phyloP scores from a whole-genome alignment of 192 early-diverging fungal species.

The Backusella circina region DNA sequence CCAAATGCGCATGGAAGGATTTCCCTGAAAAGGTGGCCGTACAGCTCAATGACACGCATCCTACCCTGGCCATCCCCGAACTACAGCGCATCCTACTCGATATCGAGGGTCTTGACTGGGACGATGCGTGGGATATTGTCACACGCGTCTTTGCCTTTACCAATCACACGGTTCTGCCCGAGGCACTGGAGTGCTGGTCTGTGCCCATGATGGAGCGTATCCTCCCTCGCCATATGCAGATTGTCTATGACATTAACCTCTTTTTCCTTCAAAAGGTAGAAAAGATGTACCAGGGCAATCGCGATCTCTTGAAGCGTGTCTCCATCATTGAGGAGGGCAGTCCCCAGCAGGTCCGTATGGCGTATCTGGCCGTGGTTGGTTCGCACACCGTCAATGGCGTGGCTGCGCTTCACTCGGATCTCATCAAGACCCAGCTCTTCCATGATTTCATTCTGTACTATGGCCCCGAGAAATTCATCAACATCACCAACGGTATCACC shows the following conservation, averaged over 20 bases:
- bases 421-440: conserved; percentile 83
- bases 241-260: conserved; percentile 99
- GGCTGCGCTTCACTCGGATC: conserved; percentile 80
- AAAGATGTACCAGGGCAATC: conserved; percentile 78
- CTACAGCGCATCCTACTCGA: conserved; percentile 92
- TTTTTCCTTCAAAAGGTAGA: conserved; percentile 97
- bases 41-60: conserved; percentile 98
- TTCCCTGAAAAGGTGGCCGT: conserved; percentile 94
- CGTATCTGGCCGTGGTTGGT: conserved; percentile 87
- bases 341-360: conserved; percentile 97
- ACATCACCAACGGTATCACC: conserved; percentile 98
- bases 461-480: conserved; percentile 86
- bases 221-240: conserved; percentile 95
- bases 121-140: conserved; percentile 89
- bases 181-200: conserved; percentile 97
- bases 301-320: conserved; percentile 78
- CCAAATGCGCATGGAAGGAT: conserved; percentile 75
- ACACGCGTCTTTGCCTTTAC: conserved; percentile 94
- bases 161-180: conserved; percentile 98
- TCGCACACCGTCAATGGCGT: conserved; percentile 98
- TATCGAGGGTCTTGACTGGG: conserved; percentile 88
- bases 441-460: conserved; percentile 86
- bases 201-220: conserved; percentile 91
- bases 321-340: conserved; percentile 92
- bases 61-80: conserved; percentile 92